phyloP scores from a whole-genome alignment of 2,329 filamentous ascomycete species.

The Pseudonectria foliicola region DNA sequence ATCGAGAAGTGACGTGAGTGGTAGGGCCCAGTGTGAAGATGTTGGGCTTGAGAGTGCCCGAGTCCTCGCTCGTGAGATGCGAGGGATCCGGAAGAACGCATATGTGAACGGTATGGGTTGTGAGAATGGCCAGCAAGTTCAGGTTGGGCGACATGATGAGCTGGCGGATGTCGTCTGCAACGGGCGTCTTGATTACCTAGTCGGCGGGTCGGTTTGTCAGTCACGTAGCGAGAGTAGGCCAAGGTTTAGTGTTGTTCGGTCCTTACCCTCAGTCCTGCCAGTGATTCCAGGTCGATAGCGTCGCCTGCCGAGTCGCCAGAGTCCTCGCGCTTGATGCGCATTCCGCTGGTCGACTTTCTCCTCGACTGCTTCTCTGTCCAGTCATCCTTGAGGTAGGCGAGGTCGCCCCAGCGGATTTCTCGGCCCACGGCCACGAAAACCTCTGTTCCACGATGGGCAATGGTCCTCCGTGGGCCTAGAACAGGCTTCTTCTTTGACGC shows the following conservation, averaged over 20 bases:
- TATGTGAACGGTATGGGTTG: constrained; percentile 81
- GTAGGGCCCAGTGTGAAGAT: constrained; percentile 90
- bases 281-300: constrained; percentile 19
- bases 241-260: neutral
- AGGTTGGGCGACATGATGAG: constrained; percentile 76
- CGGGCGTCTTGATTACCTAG: constrained; percentile 68
- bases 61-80: constrained; percentile 64
- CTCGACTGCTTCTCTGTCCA: constrained; percentile 27
- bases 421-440: constrained; percentile 83
- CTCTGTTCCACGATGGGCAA: constrained; percentile 78
- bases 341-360: constrained; percentile 24
- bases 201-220: constrained; percentile 1
- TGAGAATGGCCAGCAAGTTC: constrained; percentile 77
- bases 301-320: constrained; percentile 32
- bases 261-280: constrained; percentile 28
- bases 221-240: neutral
- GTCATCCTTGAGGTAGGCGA: constrained; percentile 68
- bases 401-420: constrained; percentile 86
- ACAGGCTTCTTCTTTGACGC: constrained; percentile 35
- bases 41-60: constrained; percentile 66
- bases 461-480: constrained; percentile 52
- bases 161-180: constrained; percentile 77
- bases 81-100: constrained; percentile 75
- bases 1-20: constrained; percentile 80
- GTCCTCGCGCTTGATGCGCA: constrained; percentile 43